phyloP scores from a whole-genome alignment of 1,284 basidiomycete genomes.

The Cryptococcus sp. region DNA sequence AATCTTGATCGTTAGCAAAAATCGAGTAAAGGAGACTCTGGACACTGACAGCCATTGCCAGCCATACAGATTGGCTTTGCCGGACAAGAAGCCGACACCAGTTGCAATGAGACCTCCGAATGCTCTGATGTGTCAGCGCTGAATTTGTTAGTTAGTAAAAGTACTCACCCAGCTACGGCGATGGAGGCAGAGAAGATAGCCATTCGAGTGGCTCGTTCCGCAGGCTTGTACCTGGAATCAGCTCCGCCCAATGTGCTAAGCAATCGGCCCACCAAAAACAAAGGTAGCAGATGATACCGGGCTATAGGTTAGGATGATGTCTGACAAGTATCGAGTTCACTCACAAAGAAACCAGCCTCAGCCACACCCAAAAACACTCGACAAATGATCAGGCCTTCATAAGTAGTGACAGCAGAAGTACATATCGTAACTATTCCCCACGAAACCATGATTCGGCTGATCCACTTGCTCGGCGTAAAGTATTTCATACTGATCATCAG shows the following conservation, averaged over 20 bases:
- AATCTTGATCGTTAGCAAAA: conserved; percentile 29
- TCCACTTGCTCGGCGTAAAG: conserved; percentile 30
- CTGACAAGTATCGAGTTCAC: conserved; percentile 1
- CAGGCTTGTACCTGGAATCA: conserved; percentile 27
- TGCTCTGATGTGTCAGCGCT: conserved; percentile 6
- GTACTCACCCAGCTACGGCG: conserved; percentile 18
- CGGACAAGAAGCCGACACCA: conserved; percentile 29
- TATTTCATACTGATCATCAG: conserved; percentile 11
- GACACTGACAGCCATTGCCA: conserved; percentile 31
- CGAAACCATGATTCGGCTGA: conserved; percentile 28
- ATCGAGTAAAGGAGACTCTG: not conserved
- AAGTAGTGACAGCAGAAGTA: conserved; percentile 52
- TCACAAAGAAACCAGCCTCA: conserved; percentile 53
- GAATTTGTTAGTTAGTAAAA: not conserved
- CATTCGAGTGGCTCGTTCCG: conserved; percentile 23
- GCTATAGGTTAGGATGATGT: not conserved
- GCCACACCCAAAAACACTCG: conserved; percentile 53
- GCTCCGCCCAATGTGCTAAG: no score
- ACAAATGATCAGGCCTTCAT: conserved; percentile 50
- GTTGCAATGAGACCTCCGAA: conserved; percentile 33
- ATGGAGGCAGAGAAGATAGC: conserved; percentile 30
- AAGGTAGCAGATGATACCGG: conserved; percentile 25
- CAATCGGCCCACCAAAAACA: no score
- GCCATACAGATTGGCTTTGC: conserved; percentile 22
- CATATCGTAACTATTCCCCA: conserved; percentile 47